Conservation (phyloP, 495 filamentous ascomycete species). For the Tuber umbilicatum region DNA sequence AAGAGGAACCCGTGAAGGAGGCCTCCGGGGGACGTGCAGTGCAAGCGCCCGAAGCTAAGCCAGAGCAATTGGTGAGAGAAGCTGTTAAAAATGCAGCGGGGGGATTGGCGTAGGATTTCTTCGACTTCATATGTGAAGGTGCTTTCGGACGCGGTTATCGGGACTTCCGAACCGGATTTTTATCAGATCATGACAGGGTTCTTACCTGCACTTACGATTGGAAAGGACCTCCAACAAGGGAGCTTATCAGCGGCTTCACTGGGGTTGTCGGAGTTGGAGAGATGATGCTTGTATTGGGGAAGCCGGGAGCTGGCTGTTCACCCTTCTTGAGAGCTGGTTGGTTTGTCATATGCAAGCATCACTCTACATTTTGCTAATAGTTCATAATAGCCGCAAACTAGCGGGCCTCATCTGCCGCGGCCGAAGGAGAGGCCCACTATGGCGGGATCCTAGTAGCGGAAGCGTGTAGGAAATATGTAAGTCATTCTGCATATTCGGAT, state of each 20-base stretch:
- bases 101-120: too few species aligned
- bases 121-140: conserved; percentile 44
- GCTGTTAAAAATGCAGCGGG: too few species aligned
- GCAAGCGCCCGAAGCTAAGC: too few species aligned
- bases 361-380: neutral
- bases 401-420: conserved; percentile 56
- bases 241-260: conserved; percentile 67
- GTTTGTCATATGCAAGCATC: neutral
- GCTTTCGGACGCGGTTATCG: conserved; percentile 24
- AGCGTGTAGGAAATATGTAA: conserved; percentile 56
- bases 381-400: conserved; percentile 67
- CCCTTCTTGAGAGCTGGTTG: conserved; percentile 54
- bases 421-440: conserved; percentile 67
- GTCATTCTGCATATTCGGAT: neutral
- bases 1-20: too few species aligned
- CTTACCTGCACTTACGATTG: conserved; percentile 24
- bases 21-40: too few species aligned
- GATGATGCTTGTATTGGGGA: conserved; percentile 70
- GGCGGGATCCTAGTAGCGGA: conserved; percentile 67
- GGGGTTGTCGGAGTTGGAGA: conserved; percentile 72
- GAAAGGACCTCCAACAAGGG: conserved; percentile 50
- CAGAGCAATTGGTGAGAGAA: too few species aligned
- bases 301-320: conserved; percentile 72
- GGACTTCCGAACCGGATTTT: conserved; percentile 43
- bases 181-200: conserved; percentile 55